These are phyloP conservation scores for Colletotrichum siamense DNA, from an alignment of 2,329 filamentous ascomycete species.

Conservation along the genomic window DNA sequence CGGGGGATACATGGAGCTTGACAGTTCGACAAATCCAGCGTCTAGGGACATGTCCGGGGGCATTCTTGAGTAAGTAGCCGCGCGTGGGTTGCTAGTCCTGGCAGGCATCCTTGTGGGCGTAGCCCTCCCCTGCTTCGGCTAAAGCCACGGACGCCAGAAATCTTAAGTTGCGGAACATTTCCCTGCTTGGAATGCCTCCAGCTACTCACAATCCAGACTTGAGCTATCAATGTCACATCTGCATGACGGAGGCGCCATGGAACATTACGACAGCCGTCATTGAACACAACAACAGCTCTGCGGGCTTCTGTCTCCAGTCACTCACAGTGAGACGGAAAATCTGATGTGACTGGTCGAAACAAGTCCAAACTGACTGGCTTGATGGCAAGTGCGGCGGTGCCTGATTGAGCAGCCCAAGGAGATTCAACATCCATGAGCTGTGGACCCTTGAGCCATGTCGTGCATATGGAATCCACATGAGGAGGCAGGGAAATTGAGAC, in stretches of 20 bases:
- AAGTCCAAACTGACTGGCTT: neutral
- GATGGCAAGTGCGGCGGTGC: neutral
- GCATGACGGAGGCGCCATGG: too few relatives aligned
- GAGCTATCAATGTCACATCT: too few relatives aligned
- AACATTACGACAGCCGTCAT: accelerated
- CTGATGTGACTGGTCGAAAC: neutral
- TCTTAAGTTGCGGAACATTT: too few relatives aligned
- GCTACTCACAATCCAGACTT: accelerated
- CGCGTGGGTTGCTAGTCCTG: neutral
- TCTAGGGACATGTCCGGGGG: neutral
- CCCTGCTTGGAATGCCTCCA: accelerated
- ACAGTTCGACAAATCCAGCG: too few relatives aligned
- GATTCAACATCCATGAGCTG: neutral
- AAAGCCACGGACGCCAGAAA: too few relatives aligned
- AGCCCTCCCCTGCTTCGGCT: too few relatives aligned
- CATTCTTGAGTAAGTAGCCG: neutral
- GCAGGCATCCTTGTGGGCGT: neutral
- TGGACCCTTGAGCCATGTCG: neutral
- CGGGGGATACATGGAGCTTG: too few relatives aligned
- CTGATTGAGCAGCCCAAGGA: neutral
- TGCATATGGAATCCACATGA: neutral
- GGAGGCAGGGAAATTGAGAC: neutral
- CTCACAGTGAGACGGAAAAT: accelerated
- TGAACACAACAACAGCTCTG: too few relatives aligned
- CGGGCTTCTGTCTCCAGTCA: too few relatives aligned